Percentiles rank a stretch among this genome's conserved stretches.
phyloP scores from a whole-genome alignment of 495 filamentous ascomycete species.

The Annulohypoxylon maeteangense region DNA sequence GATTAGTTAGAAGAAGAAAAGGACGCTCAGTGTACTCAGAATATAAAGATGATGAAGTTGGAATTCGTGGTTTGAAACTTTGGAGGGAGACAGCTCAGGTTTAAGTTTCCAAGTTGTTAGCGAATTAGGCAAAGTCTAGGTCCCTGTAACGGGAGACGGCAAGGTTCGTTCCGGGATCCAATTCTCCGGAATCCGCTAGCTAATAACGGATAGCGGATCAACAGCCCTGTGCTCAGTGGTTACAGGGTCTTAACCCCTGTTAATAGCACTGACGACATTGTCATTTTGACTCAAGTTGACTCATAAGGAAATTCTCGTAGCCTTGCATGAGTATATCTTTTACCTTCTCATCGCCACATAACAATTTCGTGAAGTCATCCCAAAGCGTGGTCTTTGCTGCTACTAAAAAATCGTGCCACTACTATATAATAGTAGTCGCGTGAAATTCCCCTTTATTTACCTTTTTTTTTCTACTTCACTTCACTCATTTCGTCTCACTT shows the following conservation, averaged over 20 bases:
- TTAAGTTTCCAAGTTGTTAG: background rate
- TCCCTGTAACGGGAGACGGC: background rate
- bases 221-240: slow-evolving; percentile 5
- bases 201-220: background rate
- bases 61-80: background rate
- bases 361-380: slow-evolving; percentile 8
- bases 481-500: background rate
- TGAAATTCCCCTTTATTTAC: background rate
- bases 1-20: background rate
- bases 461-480: background rate
- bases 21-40: too few relatives aligned
- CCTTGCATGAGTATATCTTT: slow-evolving; percentile 13
- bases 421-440: background rate
- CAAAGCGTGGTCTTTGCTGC: background rate
- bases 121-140: background rate
- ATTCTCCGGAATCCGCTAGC: background rate
- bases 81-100: background rate
- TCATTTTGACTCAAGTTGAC: slow-evolving; percentile 21
- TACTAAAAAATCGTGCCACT: background rate
- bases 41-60: background rate
- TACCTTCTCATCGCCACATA: slow-evolving; percentile 21
- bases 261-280: slow-evolving; percentile 8
- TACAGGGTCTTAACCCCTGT: slow-evolving; percentile 20
- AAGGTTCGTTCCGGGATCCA: background rate
- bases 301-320: slow-evolving; percentile 13